Evolutionary conservation across 2,329 filamentous ascomycete genomes (phyloP), one percentile per base, ranked within the genome.

Genomic region (Teratosphaeria viscida): DNA sequence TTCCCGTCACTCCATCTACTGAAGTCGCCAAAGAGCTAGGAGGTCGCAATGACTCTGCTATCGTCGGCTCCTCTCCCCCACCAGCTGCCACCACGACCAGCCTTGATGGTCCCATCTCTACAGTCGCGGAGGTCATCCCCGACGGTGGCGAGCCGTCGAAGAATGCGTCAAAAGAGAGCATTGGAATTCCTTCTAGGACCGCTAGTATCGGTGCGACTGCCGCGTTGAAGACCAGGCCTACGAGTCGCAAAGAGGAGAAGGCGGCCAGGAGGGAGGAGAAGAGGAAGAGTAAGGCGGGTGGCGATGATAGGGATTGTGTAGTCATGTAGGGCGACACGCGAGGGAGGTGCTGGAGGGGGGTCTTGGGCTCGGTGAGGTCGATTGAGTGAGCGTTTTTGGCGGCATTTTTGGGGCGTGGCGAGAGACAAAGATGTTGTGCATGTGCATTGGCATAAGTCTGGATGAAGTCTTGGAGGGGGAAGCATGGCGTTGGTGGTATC

Each of bases 231-330:
- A 11, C 23, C 54, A 55, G 37, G 52, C 59, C 19, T 26, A 52
- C 54, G 60, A 58, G 59, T 34, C 54, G n/a, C 55, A 67, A 67
- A 60, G 66, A 71, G 61, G 69, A 70, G 64, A 73, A 66, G 55
- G 61, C 64, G 23, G 62, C 66, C n/a, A 55, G 62, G 23, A 68
- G 68, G 57, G 59, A 65, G 16, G 65, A 58, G 56, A 67, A 67
- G 57, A 67, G 66, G 55, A 66, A 67, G 35, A 65, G 55, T 32
- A 59, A 60, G 62, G 57, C 59, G 56, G 34, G 65, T 3, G 65
- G 71, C 35, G 75, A 76, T 29, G 76, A 78, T 57, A 64, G 76
- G 39, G 76, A 79, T 60, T 79, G 77, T 63, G 60, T 68, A 56
- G 66, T 78, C 8, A 78, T 78, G 77, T 79, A 63, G 57, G 43